phyloP scores from a whole-genome alignment of 129 eudicot species.

The Gnaphalium uliginosum region DNA sequence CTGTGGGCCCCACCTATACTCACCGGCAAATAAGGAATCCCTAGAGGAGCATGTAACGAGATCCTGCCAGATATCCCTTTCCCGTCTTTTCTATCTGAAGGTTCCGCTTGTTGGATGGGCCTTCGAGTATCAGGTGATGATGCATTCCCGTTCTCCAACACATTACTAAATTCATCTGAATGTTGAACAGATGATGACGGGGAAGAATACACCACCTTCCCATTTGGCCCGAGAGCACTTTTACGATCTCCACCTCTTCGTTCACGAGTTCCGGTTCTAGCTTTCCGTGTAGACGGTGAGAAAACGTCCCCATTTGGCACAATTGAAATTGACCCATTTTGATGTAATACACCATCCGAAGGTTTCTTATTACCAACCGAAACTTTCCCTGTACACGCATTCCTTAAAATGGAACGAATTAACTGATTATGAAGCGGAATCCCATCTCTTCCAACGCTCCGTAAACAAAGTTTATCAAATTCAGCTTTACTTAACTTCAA shows the following conservation, averaged over 20 bases:
- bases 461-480: constrained; percentile 67
- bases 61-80: constrained; percentile 48
- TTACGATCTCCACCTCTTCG: constrained; percentile 58
- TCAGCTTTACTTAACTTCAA: constrained; percentile 75
- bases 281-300: constrained; percentile 58
- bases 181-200: constrained; percentile 44
- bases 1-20: constrained; percentile 62
- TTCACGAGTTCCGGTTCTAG: constrained; percentile 59
- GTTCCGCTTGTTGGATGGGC: constrained; percentile 45
- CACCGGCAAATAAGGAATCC: constrained; percentile 64
- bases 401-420: constrained; percentile 67
- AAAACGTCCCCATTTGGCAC: constrained; percentile 65
- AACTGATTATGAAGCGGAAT: constrained; percentile 83
- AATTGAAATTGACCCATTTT: constrained; percentile 47
- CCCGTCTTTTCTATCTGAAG: constrained; percentile 39
- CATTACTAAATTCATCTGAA: constrained; percentile 35
- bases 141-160: constrained; percentile 54
- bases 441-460: constrained; percentile 77
- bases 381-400: constrained; percentile 64
- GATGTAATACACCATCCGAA: constrained; percentile 40
- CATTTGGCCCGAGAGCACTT: constrained; percentile 61
- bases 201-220: constrained; percentile 43
- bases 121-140: constrained; percentile 48
- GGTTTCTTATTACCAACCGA: constrained; percentile 45
- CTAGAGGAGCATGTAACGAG: constrained; percentile 81